phyloP scores from a whole-genome alignment of 2,329 filamentous ascomycete species.

The Colletotrichum sp. region DNA sequence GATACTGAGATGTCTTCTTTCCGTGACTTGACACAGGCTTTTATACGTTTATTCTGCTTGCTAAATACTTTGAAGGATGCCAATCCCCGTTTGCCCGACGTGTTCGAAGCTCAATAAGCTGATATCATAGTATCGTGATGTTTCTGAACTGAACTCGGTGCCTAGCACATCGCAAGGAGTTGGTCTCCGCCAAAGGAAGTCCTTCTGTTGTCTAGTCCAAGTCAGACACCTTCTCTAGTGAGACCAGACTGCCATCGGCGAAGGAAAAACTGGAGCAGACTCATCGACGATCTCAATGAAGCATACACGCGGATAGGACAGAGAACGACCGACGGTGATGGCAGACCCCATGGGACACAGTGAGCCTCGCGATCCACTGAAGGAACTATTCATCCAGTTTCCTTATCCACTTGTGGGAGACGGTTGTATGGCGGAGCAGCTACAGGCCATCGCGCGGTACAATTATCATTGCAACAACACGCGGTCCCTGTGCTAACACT shows the following conservation, averaged over 20 bases:
- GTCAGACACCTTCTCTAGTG: not conserved
- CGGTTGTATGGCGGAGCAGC: not conserved
- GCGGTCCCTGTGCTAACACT: not conserved
- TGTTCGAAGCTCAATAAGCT: not conserved
- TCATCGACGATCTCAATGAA: not conserved
- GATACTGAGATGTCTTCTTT: not conserved
- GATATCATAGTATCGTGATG: not conserved
- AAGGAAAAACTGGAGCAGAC: not conserved
- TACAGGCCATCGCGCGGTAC: not conserved
- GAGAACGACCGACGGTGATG: not conserved
- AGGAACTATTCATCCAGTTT: not conserved
- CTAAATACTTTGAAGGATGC: not conserved
- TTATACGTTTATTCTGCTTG: not conserved
- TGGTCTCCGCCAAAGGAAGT: not conserved
- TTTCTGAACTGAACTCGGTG: not conserved
- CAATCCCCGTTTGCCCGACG: not conserved
- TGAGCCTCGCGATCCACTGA: not conserved
- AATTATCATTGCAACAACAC: not conserved
- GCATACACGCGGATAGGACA: not conserved
- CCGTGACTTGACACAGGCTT: not conserved
- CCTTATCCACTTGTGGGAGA: not conserved
- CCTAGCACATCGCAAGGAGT: not conserved
- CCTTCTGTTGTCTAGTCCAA: not conserved
- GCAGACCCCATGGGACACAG: not conserved
- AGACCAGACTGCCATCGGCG: not conserved